Evolutionary conservation across 225 moss, liverwort and hornwort species (phyloP).

Genomic region (Physcomitrellopsis africana): DNA sequence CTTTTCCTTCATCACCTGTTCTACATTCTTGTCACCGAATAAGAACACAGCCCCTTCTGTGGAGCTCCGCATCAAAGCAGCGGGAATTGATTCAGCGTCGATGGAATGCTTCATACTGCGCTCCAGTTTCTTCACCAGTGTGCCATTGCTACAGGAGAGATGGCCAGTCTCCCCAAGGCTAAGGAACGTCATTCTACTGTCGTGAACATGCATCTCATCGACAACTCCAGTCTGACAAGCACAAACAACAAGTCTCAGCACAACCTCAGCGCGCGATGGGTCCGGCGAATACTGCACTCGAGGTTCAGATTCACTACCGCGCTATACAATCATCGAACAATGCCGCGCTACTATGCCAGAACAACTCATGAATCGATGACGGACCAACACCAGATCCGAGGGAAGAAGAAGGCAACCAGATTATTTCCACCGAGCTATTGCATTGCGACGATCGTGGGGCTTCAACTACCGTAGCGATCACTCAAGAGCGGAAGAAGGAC

Average conservation of each 20-base stretch:
- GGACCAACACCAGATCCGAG: too few species aligned
- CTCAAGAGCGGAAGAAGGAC: too few species aligned
- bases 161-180: constrained; percentile 7
- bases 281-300: not conserved
- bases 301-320: not conserved
- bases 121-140: constrained; percentile 50
- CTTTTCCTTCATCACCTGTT: constrained; percentile 7
- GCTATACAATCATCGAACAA: not conserved
- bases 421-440: too few species aligned
- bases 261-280: not conserved
- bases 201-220: constrained; percentile 37
- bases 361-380: too few species aligned
- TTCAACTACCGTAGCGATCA: too few species aligned
- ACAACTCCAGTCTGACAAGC: constrained; percentile 36
- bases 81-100: constrained; percentile 32
- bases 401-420: too few species aligned
- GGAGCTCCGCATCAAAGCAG: constrained; percentile 16
- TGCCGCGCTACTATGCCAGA: too few species aligned
- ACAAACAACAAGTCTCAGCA: not conserved
- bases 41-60: constrained; percentile 32
- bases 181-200: constrained; percentile 7
- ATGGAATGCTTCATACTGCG: constrained; percentile 58
- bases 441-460: too few species aligned
- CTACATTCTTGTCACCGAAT: constrained; percentile 27
- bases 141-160: not conserved